Evolutionary conservation across 2,329 filamentous ascomycete species (phyloP), one percentile per base, ranked within the genome.

Genomic region (Graphilbum sp.): DNA sequence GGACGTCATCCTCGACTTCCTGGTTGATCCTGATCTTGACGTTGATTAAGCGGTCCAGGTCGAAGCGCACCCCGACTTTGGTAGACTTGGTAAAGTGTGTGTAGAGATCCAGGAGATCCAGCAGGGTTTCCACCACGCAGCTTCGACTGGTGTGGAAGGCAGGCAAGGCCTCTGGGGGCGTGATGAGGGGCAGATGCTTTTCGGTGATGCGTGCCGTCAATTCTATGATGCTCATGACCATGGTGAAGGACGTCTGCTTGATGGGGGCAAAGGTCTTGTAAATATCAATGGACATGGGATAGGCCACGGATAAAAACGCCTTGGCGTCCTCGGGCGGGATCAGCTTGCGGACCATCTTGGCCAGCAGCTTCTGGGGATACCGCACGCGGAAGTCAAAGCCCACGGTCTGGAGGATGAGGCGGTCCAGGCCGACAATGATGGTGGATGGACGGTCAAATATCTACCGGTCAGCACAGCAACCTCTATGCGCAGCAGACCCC

Each of bases 201-300:
- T 67, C 68, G 25, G 72, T 64, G 40, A 95, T 58, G 20, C 82
- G 69, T 0, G 78, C 73, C 1, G 87, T 79, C 27, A 96, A 70
- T 57, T 94, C 86, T 11, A 93, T 61, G 46, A 84, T 74, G 10
- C 80, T 79, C 50, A 93, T 71, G 1, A 82, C 84, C 68, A 95
- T 78, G 13, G 84, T 81, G n/a, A 80, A 74, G 0, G 82, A 82
- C 1, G 78, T 82, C 50, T 93, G 84, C 61, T 96, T 96, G 41
- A 96, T 67, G 9, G 87, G 87, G 1, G 85, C 79, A 56, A 90
- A 92, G 0, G 90, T 98, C 52, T 87, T 84, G 60, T 95, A 94
- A 34, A 94, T 64, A 57, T 98, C 90, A 37, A 88, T 72, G 34
- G 78, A 81, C 54, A 96, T 81, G 44, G 79, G 75, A 59, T 86